phyloP scores from a whole-genome alignment of 805 yeast species.

The Wickerhamiella sergipiensis region DNA sequence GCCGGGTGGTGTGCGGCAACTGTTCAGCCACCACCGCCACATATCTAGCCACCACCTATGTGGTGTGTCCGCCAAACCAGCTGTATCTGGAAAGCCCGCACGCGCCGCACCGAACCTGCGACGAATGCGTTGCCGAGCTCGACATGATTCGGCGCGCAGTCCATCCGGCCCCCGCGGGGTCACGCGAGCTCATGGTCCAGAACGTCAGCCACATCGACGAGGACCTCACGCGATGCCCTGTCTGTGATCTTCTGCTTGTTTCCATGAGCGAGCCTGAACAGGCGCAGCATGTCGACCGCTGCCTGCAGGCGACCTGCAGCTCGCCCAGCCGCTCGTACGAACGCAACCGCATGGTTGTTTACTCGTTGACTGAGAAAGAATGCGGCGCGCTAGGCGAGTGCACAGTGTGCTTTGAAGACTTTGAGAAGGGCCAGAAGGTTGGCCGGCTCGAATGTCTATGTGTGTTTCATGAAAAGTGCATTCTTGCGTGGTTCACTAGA shows the following conservation, averaged over 20 bases:
- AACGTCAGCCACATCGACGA: constrained; percentile 15
- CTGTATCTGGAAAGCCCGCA: constrained; percentile 36
- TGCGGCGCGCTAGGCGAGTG: constrained; percentile 50
- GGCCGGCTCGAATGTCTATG: constrained; percentile 91
- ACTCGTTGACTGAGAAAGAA: constrained; percentile 28
- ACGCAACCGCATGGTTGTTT: constrained; percentile 78
- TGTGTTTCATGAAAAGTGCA: constrained; percentile 83
- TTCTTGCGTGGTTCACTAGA: constrained; percentile 77
- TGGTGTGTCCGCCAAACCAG: constrained; percentile 41
- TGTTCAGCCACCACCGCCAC: constrained; percentile 44
- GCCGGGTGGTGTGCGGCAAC: constrained; percentile 57
- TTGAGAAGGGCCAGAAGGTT: constrained; percentile 72
- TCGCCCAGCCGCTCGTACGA: constrained; percentile 16
- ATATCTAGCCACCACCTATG: constrained; percentile 46
- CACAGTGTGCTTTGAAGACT: constrained; percentile 85
- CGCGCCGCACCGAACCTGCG: constrained; percentile 61
- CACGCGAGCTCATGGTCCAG: constrained; percentile 16
- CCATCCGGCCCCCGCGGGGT: constrained; percentile 1
- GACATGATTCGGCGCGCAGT: constrained; percentile 34
- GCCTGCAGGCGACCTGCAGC: constrained; percentile 41
- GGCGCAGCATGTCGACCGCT: constrained; percentile 57
- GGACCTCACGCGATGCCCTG: constrained; percentile 27
- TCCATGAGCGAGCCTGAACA: constrained; percentile 26
- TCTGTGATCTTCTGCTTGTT: constrained; percentile 24
- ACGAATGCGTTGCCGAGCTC: constrained; percentile 53